Evolutionary conservation across 805 yeast species (phyloP).

Genomic region (Ogataea minuta): DNA sequence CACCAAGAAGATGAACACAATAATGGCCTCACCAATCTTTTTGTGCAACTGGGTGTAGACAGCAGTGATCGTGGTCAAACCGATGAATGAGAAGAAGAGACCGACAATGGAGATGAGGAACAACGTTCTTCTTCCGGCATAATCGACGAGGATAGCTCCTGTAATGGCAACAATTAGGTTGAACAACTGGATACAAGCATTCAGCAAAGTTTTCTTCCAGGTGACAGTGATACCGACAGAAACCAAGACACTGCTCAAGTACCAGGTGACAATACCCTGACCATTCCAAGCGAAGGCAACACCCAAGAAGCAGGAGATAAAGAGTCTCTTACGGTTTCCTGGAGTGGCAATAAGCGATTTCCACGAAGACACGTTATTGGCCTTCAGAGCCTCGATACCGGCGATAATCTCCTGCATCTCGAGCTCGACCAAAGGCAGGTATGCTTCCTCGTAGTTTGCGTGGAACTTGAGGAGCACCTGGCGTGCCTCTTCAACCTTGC

Average conservation of each 20-base stretch:
- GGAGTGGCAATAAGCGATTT: conserved; percentile 36
- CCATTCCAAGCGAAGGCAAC: conserved; percentile 41
- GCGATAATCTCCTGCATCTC: conserved; percentile 36
- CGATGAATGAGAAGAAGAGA: conserved; percentile 39
- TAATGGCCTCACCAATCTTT: conserved; percentile 45
- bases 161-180: conserved; percentile 38
- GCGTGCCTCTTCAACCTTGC: conserved; percentile 34
- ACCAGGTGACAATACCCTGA: conserved; percentile 45
- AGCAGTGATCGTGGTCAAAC: conserved; percentile 48
- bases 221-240: conserved; percentile 53
- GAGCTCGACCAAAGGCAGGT: conserved; percentile 33
- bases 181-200: conserved; percentile 49
- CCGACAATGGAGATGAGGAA: conserved; percentile 36
- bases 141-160: conserved; percentile 30
- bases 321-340: conserved; percentile 40
- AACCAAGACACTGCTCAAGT: conserved; percentile 43
- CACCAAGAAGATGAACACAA: conserved; percentile 51
- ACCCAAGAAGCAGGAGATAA: conserved; percentile 30
- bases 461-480: conserved; percentile 35
- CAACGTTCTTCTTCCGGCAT: conserved; percentile 37
- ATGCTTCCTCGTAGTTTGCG: conserved; percentile 34
- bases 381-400: conserved; percentile 32
- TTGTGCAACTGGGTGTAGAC: conserved; percentile 41
- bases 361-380: conserved; percentile 32
- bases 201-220: conserved; percentile 45